Evolutionary conservation across 768 basidiomycete genomes (phyloP), one percentile per base, ranked within the genome.

Genomic region (Gautieria morchelliformis): DNA sequence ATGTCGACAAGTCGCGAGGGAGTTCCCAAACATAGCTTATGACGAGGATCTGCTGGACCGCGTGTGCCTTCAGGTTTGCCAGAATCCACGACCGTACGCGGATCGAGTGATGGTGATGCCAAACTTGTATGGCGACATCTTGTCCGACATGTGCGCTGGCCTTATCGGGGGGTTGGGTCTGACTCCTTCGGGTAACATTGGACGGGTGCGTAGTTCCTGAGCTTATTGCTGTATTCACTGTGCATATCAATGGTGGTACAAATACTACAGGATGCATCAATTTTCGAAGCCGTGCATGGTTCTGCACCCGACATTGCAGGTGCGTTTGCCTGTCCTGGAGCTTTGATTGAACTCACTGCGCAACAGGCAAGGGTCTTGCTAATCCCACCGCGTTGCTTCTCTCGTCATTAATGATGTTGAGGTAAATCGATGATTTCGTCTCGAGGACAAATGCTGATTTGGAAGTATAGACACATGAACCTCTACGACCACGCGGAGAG

Each of bases 41-140:
- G 93, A 97, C 67, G 96, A 99, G 70, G 96, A 99, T 70, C 79
- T 99, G 50, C 78, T 99, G 59, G 96, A 99, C 71, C 86, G 95
- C 62, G 95, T 88, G 62, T 99, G 96, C 74, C 78, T 99, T 53
- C 84, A 92, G 77, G 91, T 90, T 61, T 50, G 74, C 33, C 88
- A 90, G 68, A 94, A 99, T 73, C 96, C 96, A 22, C 76, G 72
- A 64, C 96, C 96, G 7, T 99, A 84, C 75, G 80, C 90, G 39
- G 93, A 96, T 74, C 87, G 93, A 51, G 95, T 99, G 62, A 98
- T 99, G 95, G 96, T 99, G 63, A 98, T 98, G 94, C 96, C 96
- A 54, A 99, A 99, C 77, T 75, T 99, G 60, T 94, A 91, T 65
- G 91, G 88, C 68, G 93, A 93, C 70, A 96, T 96, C 67, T 75